Evolutionary conservation across 2,329 filamentous ascomycete species (phyloP), one percentile per base, ranked within the genome.

Genomic region (Neonectria magnoliae): DNA sequence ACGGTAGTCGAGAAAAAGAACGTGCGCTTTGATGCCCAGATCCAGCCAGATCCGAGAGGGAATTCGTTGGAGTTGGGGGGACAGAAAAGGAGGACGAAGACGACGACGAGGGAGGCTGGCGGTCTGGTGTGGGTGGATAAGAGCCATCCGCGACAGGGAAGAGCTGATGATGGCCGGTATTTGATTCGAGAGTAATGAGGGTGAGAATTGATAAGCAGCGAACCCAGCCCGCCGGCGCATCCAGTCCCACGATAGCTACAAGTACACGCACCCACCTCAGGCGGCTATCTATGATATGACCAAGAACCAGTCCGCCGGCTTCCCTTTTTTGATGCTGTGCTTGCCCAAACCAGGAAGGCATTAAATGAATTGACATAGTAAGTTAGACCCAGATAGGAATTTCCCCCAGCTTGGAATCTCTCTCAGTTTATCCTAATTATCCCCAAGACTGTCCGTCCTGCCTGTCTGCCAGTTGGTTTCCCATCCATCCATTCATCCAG

Each of bases 121-220:
- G 48, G 48, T 31, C 27, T 51, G n/a, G 48, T 33, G 48, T 51
- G 48, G n/a, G 48, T 51, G 48, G 48, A 31, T 51, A 51, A n/a
- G n/a, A 11, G 25, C 29, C 8, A 33, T 33, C n/a, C 22, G 27
- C 27, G 48, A 51, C 48, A 51, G 29, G 27, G 29, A 33, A 33
- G n/a, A 25, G 25, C 25, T 25, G 25, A n/a, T 22, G 48, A 51
- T 33, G 48, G 29, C 5, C 29, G 47, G 16, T 9, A 42, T 18
- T 36, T 38, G 36, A n/a, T 29, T 51, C 29, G 22, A 11, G 45
- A 16, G 1, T 25, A 25, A n/a, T n/a, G n/a, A n/a, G 25, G 25
- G 45, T 42, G 45, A n/a, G 38, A 42, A 42, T 42, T 42, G 38
- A 42, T 42, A 42, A 42, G 38, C 38, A 42, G 38, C n/a, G 38